phyloP scores from a whole-genome alignment of 1,139 yeast species.

The Saccharomyces hybrid region DNA sequence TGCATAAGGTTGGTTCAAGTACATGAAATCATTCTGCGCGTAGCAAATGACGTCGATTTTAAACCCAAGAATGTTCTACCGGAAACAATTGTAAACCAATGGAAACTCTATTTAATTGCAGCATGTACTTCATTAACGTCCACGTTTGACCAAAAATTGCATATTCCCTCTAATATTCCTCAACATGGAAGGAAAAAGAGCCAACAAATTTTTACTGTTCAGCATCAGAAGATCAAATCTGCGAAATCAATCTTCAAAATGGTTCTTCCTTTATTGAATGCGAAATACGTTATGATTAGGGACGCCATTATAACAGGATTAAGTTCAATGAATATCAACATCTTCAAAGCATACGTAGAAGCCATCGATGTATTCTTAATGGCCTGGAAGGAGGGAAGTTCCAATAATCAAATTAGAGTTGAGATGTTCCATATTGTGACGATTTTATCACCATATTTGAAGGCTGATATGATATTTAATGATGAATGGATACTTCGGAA shows the following conservation, averaged over 20 bases:
- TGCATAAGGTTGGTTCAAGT: conserved; percentile 83
- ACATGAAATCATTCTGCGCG: conserved; percentile 67
- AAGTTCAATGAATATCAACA: conserved; percentile 83
- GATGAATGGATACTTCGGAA: conserved; percentile 68
- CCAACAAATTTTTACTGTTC: conserved; percentile 68
- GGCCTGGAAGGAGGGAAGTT: conserved; percentile 47
- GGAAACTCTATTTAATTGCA: conserved; percentile 81
- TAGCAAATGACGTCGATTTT: conserved; percentile 41
- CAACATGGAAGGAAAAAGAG: conserved; percentile 48
- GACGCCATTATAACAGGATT: conserved; percentile 84
- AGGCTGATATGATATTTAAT: conserved; percentile 42
- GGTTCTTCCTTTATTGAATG: conserved; percentile 23
- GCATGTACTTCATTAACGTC: conserved; percentile 90
- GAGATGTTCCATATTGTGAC: conserved; percentile 74
- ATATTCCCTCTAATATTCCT: conserved; percentile 39
- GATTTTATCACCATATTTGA: conserved; percentile 58
- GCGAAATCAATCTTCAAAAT: conserved; percentile 40
- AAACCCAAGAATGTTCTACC: conserved; percentile 44
- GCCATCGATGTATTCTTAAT: conserved; percentile 60
- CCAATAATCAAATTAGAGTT: conserved; percentile 44
- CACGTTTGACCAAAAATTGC: conserved; percentile 74
- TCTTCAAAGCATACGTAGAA: conserved; percentile 74
- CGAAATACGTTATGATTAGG: conserved; percentile 61
- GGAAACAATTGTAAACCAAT: conserved; percentile 71
- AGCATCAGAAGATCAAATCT: conserved; percentile 86